Base-by-base conservation (phyloP, 2,329 filamentous ascomycete species). In the Colletotrichum gigasporum region DNA sequence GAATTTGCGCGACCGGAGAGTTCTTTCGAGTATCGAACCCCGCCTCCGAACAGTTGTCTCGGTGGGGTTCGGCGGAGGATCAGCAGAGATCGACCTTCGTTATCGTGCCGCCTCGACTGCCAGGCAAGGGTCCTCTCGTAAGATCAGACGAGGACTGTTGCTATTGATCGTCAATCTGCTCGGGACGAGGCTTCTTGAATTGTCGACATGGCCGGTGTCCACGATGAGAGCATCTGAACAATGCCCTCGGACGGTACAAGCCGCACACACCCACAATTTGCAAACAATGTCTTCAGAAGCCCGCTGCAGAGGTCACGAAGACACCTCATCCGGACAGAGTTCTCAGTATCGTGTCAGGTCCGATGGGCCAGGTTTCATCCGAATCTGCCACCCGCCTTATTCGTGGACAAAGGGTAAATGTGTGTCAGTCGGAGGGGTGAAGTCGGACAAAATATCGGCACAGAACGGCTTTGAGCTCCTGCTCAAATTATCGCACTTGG, bases 391-490 rank as follows among this genome's bases (percentile, higher is more conserved):
- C 5, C 35, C 42, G 20, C n/a, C 10, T 10, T 26, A 3, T 24
- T 12, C 9, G 47, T 53, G 32, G 14, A 12, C 20, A 34, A 28
- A 22, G 14, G 39, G 18, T 10, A 18, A 26, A 45, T 28, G 14
- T 28, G 45, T 60, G 39, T 60, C 54, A 59, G 37, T 63, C 39
- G 45, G 47, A 52, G 54, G 41, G 45, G 30, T n/a, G n/a, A n/a
- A n/a, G n/a, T n/a, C n/a, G n/a, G n/a, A n/a, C n/a, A n/a, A n/a
- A n/a, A n/a, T n/a, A n/a, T n/a, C n/a, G n/a, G n/a, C n/a, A n/a
- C n/a, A n/a, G n/a, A n/a, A n/a, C n/a, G n/a, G n/a, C n/a, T n/a
- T n/a, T n/a, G n/a, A n/a, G n/a, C n/a, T n/a, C n/a, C n/a, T n/a
- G n/a, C n/a, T n/a, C n/a, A n/a, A n/a, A n/a, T n/a, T n/a, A n/a